These are phyloP conservation scores for Byssothecium circinans DNA, from an alignment of 2,329 filamentous ascomycete species.

Conservation along the genomic window DNA sequence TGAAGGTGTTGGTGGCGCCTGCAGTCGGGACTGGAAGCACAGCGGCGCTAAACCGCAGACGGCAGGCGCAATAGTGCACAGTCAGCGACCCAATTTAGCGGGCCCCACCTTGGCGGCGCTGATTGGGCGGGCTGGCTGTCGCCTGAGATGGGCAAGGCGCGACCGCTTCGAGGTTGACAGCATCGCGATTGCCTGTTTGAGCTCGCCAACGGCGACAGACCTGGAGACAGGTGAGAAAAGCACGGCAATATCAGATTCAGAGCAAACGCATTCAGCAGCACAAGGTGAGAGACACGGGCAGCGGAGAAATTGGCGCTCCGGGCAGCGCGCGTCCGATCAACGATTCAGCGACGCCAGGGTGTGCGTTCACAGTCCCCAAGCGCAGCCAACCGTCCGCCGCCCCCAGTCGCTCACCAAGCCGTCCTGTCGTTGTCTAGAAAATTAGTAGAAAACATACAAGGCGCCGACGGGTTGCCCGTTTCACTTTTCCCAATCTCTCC, in stretches of 20 bases:
- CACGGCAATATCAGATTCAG: background rate
- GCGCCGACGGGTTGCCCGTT: constrained; percentile 38
- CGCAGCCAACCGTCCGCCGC: constrained; percentile 31
- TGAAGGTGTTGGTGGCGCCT: constrained; percentile 22
- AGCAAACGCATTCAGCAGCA: background rate
- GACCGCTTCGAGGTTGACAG: constrained; percentile 9
- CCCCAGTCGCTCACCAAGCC: constrained; percentile 22
- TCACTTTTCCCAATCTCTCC: constrained; percentile 45
- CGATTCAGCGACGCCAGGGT: constrained; percentile 36
- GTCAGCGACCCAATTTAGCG: constrained; percentile 3
- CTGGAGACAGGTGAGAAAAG: background rate
- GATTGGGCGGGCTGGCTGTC: constrained; percentile 5
- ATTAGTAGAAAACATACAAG: constrained; percentile 42
- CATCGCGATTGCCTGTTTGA: constrained; percentile 13
- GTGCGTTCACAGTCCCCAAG: constrained; percentile 21
- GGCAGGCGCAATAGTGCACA: constrained; percentile 21
- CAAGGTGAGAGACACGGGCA: background rate
- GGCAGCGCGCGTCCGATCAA: constrained; percentile 20
- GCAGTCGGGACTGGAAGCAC: constrained; percentile 1
- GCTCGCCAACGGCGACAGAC: constrained; percentile 2
- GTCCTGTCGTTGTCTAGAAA: constrained; percentile 28
- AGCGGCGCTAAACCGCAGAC: constrained; percentile 9
- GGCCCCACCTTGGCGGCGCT: constrained; percentile 9
- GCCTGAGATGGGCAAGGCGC: constrained; percentile 6
- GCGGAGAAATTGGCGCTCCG: background rate